These are phyloP conservation scores for Clohesyomyces aquaticus DNA, from an alignment of 495 filamentous ascomycete genomes.

Conservation along the genomic window DNA sequence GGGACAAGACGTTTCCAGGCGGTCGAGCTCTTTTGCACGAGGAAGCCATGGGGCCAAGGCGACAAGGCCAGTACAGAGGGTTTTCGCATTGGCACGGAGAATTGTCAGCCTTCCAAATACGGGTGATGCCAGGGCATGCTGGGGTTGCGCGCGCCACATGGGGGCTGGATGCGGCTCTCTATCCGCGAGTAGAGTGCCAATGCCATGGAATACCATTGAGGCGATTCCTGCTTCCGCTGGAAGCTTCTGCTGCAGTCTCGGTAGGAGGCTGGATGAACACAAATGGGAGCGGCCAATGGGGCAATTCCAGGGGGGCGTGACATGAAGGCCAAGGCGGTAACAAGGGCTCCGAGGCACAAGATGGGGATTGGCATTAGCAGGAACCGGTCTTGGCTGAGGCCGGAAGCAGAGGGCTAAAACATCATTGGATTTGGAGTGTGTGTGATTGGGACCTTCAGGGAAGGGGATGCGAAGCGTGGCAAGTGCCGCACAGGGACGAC, in stretches of 20 bases:
- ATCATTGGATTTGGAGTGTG: neutral
- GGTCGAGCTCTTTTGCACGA: neutral
- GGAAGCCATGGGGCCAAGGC: slow-evolving; percentile 26
- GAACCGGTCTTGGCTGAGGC: slow-evolving; percentile 27
- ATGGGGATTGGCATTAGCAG: slow-evolving; percentile 18
- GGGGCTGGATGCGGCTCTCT: slow-evolving; percentile 23
- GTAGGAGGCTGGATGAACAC: slow-evolving; percentile 16
- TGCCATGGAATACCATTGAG: slow-evolving; percentile 4
- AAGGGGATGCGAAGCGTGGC: neutral
- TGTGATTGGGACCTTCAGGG: slow-evolving; percentile 28
- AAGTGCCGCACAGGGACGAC: neutral
- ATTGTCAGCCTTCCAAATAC: neutral
- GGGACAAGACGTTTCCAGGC: slow-evolving; percentile 24
- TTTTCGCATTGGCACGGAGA: slow-evolving; percentile 19
- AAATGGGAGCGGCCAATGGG: slow-evolving; percentile 30
- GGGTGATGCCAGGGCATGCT: neutral
- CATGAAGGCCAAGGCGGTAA: slow-evolving; percentile 31
- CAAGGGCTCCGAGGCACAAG: neutral
- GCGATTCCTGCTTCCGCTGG: slow-evolving; percentile 24
- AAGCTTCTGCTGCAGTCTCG: slow-evolving; percentile 32
- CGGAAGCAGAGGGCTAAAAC: slow-evolving; percentile 13
- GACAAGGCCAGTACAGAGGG: slow-evolving; percentile 14
- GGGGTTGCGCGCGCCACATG: neutral
- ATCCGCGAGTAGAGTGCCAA: slow-evolving; percentile 8
- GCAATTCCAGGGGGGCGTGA: neutral